Conservation (phyloP, 108 stramenopile species). For the Cyclotella kingstonii region DNA sequence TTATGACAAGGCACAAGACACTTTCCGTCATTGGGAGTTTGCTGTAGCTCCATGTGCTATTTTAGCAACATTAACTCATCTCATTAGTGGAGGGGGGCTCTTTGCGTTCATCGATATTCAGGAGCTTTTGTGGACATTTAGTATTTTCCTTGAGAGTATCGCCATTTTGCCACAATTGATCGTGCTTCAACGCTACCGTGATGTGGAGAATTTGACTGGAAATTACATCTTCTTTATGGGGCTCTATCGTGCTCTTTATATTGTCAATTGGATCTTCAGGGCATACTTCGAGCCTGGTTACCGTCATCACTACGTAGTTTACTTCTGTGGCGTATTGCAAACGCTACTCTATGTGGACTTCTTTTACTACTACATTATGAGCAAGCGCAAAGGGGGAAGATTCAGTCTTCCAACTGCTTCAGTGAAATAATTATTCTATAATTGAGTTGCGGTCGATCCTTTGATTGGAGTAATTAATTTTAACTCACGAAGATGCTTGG, state of each 20-base stretch:
- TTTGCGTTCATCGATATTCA: conserved; percentile 39
- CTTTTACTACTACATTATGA: conserved; percentile 96
- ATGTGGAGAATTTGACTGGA: conserved; percentile 97
- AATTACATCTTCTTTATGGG: conserved; percentile 99
- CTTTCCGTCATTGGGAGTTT: conserved; percentile 97
- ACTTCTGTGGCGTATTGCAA: conserved; percentile 93
- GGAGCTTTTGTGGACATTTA: conserved; percentile 95
- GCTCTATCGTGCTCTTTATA: conserved; percentile 95
- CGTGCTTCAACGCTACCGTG: conserved; percentile 94
- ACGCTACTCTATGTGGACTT: conserved; percentile 98
- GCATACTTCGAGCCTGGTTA: conserved; percentile 86
- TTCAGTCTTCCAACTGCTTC: conserved; percentile 71
- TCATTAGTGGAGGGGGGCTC: conserved; percentile 59
- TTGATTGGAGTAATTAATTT: no score
- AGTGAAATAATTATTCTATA: no score
- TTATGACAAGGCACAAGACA: conserved; percentile 96
- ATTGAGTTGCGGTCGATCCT: no score
- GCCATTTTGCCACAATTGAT: conserved; percentile 98
- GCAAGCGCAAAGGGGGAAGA: conserved; percentile 77
- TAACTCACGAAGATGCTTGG: no score
- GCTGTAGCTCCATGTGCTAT: conserved; percentile 91
- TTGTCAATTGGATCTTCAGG: conserved; percentile 98
- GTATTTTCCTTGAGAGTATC: conserved; percentile 93
- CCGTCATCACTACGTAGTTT: conserved; percentile 92
- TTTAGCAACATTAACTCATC: conserved; percentile 77